Conservation (phyloP, 768 basidiomycete species). For the Suillus hirtellus region DNA sequence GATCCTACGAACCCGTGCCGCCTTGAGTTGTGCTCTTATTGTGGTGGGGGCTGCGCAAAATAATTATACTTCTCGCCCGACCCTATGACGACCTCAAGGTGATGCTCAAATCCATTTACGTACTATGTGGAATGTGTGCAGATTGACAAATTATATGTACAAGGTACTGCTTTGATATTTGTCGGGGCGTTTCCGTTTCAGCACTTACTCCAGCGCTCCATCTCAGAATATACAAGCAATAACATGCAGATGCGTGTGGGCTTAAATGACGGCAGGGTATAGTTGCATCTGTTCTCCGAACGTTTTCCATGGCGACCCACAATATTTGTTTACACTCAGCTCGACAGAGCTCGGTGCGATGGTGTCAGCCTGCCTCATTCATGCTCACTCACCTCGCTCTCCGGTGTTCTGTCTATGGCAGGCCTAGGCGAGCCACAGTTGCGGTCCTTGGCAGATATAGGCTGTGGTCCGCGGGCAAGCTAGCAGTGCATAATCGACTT, state of each 20-base stretch:
- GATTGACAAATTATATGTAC: not conserved
- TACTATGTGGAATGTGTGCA: not conserved
- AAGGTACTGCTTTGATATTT: no score
- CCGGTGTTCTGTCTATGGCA: not conserved
- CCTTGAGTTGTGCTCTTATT: not conserved
- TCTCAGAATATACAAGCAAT: no score
- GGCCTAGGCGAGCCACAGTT: no score
- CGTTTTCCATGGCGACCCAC: not conserved
- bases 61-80: not conserved
- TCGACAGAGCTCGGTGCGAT: not conserved
- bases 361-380: not conserved
- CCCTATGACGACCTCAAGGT: not conserved
- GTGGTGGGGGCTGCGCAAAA: not conserved
- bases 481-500: not conserved
- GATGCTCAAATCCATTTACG: not conserved
- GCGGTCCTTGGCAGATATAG: not conserved
- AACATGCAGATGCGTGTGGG: not conserved
- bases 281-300: not conserved
- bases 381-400: not conserved
- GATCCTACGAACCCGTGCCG: not conserved
- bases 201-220: no score
- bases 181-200: no score
- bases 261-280: not conserved
- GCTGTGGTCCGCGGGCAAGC: not conserved
- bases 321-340: not conserved